Base-by-base conservation (phyloP, 148 eudicot species). In the Limonium bicolor region DNA sequence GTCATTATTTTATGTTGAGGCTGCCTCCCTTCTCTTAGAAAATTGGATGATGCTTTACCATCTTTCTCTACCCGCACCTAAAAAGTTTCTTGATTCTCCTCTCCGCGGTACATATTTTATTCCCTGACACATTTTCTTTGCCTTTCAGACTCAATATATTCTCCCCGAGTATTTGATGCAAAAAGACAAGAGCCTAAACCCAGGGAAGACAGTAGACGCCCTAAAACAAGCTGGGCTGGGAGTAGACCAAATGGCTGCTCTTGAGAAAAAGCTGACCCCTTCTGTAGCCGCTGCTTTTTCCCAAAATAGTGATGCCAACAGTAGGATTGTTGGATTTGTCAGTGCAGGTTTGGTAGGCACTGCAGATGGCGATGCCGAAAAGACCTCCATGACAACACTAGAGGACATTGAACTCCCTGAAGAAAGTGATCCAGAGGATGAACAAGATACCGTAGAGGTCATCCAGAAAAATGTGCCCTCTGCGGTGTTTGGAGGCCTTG, bases 351-450 rank as follows among this genome's bases (percentile, higher is more conserved):
- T 66, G 6, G 72, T 68, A 44, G 69, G 76, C 36, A 61, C 61
- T 41, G 63, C 65, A 32, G 71, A 32, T 9, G 64, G 30, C 4
- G 11, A 11, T 9, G 20, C 18, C 18, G 34, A 42, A 3, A 69
- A 27, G n/a, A n/a, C n/a, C 48, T 56, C 51, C 14, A 55, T 52
- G 12, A 72, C 67, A n/a, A 86, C 77, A 50, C 51, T 44, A 3
- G 96, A 82, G 56, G 96, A 78, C 20, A 82, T 86, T 3, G 96
- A 86, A 40, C 65, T 82, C 2, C 94, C 94, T 0, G 96, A 82
- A 5, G 94, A 71, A 41, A 73, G 80, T 28, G 83, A 73, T 6
- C 63, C 68, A 13, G 50, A 46, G 34, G 15, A 2, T 31, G 20
- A 11, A 86, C 66, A 26, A 70, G 62, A 36, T 78, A 68, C 41